phyloP scores from a whole-genome alignment of 108 stramenopile genomes.

The Cyclotella choctawhatcheeana region DNA sequence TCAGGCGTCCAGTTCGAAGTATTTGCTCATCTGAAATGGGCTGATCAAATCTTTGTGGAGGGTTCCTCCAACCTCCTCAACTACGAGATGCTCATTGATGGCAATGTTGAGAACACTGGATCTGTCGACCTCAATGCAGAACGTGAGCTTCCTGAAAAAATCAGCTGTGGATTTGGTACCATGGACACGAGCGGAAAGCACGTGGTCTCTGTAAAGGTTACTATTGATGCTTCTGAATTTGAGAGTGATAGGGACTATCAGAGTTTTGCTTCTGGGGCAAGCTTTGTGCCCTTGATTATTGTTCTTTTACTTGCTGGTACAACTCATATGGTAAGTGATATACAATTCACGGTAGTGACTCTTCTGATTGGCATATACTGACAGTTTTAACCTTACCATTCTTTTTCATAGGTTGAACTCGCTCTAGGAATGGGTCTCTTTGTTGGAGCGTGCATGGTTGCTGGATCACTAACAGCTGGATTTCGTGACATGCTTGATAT shows the following conservation, averaged over 20 bases:
- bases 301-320: conserved; percentile 50
- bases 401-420: conserved; percentile 29
- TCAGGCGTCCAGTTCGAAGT: too few relatives aligned
- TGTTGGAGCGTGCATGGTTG: conserved; percentile 61
- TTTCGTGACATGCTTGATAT: conserved; percentile 55
- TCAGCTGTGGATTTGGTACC: conserved; percentile 15
- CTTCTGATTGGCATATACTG: background rate
- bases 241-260: conserved; percentile 27
- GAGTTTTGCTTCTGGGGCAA: conserved; percentile 56
- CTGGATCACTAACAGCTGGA: conserved; percentile 36
- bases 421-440: conserved; percentile 59
- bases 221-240: conserved; percentile 4
- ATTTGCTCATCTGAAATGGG: conserved; percentile 15
- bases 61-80: conserved; percentile 16
- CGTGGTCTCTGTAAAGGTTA: conserved; percentile 19
- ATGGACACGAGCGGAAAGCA: conserved; percentile 21
- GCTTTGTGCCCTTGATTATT: conserved; percentile 54
- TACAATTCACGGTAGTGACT: background rate
- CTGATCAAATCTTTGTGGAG: conserved; percentile 2
- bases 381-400: background rate
- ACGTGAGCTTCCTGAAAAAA: conserved; percentile 16
- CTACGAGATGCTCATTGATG: conserved; percentile 23
- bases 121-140: conserved; percentile 22
- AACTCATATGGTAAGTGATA: conserved; percentile 39
- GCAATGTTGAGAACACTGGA: conserved; percentile 1